These are phyloP conservation scores for Coemansia sp. DNA, from an alignment of 192 early-diverging fungal genomes.

Conservation along the genomic window DNA sequence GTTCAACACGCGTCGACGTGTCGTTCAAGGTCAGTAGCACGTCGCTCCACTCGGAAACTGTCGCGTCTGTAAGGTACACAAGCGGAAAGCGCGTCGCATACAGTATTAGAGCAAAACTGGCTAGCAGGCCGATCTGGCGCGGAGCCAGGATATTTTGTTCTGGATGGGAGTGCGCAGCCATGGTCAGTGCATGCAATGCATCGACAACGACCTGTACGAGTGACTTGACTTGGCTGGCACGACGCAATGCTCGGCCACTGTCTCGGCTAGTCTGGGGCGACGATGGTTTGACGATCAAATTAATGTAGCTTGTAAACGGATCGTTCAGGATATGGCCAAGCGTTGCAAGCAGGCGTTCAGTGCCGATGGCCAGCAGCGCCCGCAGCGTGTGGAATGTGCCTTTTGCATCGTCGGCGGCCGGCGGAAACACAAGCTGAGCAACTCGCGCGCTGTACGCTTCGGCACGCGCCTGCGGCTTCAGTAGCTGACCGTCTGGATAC, in stretches of 20 bases:
- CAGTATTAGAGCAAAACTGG: constrained; percentile 43
- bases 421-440: constrained; percentile 34
- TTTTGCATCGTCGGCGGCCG: constrained; percentile 3
- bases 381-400: constrained; percentile 25
- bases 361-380: constrained; percentile 20
- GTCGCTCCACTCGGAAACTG: constrained; percentile 25
- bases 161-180: background rate
- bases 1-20: constrained; percentile 32
- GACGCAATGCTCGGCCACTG: constrained; percentile 41
- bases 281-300: constrained; percentile 38
- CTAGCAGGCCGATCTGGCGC: constrained; percentile 36
- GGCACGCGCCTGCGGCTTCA: constrained; percentile 32
- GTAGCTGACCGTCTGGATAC: constrained; percentile 39
- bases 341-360: constrained; percentile 32
- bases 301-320: constrained; percentile 41
- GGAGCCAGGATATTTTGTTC: constrained; percentile 3
- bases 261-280: background rate
- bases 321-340: constrained; percentile 37
- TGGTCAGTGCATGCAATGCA: constrained; percentile 26
- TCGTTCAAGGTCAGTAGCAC: constrained; percentile 35
- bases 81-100: constrained; percentile 49
- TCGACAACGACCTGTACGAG: constrained; percentile 44
- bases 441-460: constrained; percentile 41
- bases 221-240: constrained; percentile 52
- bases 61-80: constrained; percentile 34